These are phyloP conservation scores for Xylaria scruposa DNA, from an alignment of 495 filamentous ascomycete genomes.

Conservation along the genomic window DNA sequence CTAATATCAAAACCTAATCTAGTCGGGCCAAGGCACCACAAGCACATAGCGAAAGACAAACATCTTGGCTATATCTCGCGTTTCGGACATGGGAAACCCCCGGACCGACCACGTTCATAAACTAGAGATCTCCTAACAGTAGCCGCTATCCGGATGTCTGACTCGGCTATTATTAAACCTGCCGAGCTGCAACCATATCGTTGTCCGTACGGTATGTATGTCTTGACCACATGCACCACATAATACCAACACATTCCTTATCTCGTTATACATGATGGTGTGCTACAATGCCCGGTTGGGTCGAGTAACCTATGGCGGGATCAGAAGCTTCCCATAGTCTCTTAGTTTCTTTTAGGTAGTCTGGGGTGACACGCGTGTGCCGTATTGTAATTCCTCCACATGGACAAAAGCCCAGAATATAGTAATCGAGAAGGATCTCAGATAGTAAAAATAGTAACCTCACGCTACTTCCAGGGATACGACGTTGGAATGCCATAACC, in stretches of 20 bases:
- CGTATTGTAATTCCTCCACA: not conserved
- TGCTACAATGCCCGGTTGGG: not conserved
- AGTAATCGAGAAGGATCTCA: not conserved
- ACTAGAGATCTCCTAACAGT: not conserved
- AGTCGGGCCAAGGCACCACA: not conserved
- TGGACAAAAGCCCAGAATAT: not conserved
- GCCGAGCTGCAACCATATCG: not conserved
- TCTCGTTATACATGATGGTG: not conserved
- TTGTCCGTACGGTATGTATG: not conserved
- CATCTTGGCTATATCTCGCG: not conserved
- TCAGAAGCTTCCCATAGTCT: not conserved
- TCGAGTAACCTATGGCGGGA: not conserved
- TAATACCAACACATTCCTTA: not conserved
- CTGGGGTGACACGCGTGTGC: not conserved
- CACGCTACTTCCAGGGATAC: not conserved
- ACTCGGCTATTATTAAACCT: not conserved
- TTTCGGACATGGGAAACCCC: constrained; percentile 1
- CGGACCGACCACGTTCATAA: not conserved
- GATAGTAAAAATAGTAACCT: not conserved
- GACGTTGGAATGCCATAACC: not conserved
- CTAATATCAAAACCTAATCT: not conserved
- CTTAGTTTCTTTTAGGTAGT: not conserved
- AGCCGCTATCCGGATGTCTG: constrained; percentile 5
- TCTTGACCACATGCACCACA: not conserved
- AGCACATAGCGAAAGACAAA: not conserved